Conservation (phyloP, 2,329 filamentous ascomycete genomes). For the Pseudonectria buxi region DNA sequence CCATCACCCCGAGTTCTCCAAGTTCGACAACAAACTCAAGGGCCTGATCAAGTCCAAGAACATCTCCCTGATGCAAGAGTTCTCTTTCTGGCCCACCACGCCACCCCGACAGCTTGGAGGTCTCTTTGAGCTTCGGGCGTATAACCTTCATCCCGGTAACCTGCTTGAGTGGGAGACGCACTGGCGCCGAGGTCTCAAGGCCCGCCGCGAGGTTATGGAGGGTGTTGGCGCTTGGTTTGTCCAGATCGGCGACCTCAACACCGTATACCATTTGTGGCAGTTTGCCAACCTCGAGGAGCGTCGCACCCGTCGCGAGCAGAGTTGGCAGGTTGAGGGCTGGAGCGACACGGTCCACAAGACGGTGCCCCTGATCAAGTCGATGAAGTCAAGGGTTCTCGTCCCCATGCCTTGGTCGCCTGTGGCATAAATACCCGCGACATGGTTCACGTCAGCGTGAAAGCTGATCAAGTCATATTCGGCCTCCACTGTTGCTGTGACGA, state of each 20-base stretch:
- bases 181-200: conserved; percentile 87
- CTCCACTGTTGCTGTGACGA: too few relatives aligned
- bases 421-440: conserved; percentile 43
- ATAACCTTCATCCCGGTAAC: conserved; percentile 92
- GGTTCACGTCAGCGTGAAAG: too few relatives aligned
- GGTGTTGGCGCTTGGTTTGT: conserved; percentile 98
- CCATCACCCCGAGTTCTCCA: conserved; percentile 72
- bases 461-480: too few relatives aligned
- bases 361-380: conserved; percentile 89
- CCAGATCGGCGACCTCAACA: conserved; percentile 95
- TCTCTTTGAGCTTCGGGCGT: conserved; percentile 91
- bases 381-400: conserved; percentile 90
- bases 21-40: conserved; percentile 80
- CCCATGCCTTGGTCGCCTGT: conserved; percentile 97
- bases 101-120: conserved; percentile 84
- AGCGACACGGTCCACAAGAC: conserved; percentile 97
- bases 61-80: conserved; percentile 96
- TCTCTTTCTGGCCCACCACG: conserved; percentile 98
- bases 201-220: conserved; percentile 94
- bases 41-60: conserved; percentile 77
- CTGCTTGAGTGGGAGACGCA: conserved; percentile 98
- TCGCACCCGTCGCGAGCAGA: conserved; percentile 83
- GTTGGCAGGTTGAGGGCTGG: conserved; percentile 94
- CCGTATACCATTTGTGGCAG: conserved; percentile 96
- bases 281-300: conserved; percentile 95